Percentiles rank a stretch among this genome's conserved stretches.
phyloP scores from a whole-genome alignment of 164 flowering plant genomes.

The Buxus sempervirens region DNA sequence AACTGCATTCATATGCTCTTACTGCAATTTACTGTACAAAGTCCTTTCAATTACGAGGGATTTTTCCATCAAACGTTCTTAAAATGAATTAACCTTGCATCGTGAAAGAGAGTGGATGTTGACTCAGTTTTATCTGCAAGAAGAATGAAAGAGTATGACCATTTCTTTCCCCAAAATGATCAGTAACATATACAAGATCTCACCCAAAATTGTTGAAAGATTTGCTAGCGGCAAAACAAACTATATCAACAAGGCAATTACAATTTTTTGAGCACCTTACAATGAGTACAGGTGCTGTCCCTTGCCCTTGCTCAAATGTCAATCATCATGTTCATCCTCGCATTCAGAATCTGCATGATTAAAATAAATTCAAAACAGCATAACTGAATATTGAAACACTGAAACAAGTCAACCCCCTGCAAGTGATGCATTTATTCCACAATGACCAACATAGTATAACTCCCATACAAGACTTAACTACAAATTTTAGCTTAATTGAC shows the following conservation, averaged over 20 bases:
- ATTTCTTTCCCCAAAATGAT: not conserved
- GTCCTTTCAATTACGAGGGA: not conserved
- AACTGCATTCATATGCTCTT: not conserved
- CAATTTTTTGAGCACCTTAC: constrained; percentile 7
- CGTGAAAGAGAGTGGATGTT: not conserved
- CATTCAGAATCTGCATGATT: constrained; percentile 69
- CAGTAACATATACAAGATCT: not conserved
- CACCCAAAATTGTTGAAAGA: not conserved
- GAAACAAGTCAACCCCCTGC: not conserved
- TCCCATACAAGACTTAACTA: not conserved
- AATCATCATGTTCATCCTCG: constrained; percentile 76
- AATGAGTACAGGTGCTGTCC: not conserved
- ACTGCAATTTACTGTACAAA: not conserved
- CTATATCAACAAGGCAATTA: not conserved
- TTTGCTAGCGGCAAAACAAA: not conserved
- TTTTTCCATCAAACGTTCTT: not conserved
- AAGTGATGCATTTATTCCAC: not conserved
- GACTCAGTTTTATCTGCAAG: constrained; percentile 6
- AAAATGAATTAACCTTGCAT: not conserved
- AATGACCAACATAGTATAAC: not conserved
- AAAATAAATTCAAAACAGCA: not conserved
- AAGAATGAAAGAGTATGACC: not conserved
- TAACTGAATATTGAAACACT: not conserved
- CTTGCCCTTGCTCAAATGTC: constrained; percentile 15
- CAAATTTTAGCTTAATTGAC: not conserved